phyloP scores from a whole-genome alignment of 768 basidiomycete species.

The Kwoniella europaea region DNA sequence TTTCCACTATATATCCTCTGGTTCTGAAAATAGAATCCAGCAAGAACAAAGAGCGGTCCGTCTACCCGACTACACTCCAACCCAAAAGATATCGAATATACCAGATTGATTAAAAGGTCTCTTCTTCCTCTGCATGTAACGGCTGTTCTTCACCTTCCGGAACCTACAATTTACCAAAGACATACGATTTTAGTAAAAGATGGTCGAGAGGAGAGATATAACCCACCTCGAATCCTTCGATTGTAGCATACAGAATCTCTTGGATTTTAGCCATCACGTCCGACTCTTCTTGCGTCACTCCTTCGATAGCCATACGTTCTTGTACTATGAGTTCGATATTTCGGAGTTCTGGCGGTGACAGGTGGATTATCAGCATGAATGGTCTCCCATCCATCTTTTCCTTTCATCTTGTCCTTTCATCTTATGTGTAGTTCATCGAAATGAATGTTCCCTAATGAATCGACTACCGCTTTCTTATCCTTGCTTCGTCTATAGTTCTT shows the following conservation, averaged over 20 bases:
- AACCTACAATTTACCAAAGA: constrained; percentile 4
- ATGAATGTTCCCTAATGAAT: too few species aligned
- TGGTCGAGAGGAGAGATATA: neutral
- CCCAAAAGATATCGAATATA: too few species aligned
- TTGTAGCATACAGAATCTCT: constrained; percentile 90
- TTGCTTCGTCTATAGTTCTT: too few species aligned
- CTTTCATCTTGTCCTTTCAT: too few species aligned
- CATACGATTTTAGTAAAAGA: neutral
- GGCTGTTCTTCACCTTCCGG: constrained; percentile 35
- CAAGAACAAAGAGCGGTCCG: too few species aligned
- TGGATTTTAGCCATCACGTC: constrained; percentile 75
- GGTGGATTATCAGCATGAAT: neutral
- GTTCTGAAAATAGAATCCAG: too few species aligned
- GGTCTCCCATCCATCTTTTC: neutral
- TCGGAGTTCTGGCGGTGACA: constrained; percentile 68
- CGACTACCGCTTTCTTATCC: too few species aligned
- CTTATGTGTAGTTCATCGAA: too few species aligned
- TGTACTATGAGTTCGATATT: constrained; percentile 95
- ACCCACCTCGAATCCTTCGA: constrained; percentile 65
- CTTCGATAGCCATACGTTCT: constrained; percentile 70
- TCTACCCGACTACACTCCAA: too few species aligned
- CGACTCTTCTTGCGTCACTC: constrained; percentile 60
- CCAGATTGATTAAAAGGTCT: constrained; percentile 40
- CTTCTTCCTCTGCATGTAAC: constrained; percentile 44
- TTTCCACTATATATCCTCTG: neutral